Evolutionary conservation across 1,284 basidiomycete species (phyloP).

Genomic region (Fomitopsis betulina): DNA sequence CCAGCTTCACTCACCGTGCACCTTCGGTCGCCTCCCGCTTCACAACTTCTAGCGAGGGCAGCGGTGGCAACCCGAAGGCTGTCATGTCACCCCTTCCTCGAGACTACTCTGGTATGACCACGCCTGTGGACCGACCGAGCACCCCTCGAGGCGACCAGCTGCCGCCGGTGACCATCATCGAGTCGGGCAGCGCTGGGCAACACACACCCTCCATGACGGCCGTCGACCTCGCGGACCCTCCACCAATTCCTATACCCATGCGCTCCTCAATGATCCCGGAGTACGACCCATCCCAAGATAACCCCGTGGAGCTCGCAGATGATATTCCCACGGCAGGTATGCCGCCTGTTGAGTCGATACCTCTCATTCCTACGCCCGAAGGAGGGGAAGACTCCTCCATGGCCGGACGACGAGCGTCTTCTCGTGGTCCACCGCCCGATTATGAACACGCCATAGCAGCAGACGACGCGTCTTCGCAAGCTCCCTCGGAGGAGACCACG

Average conservation of each 20-base stretch:
- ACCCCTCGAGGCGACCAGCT: conserved; percentile 10
- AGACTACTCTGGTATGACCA: conserved; percentile 23
- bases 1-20: neutral
- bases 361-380: conserved; percentile 6
- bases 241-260: conserved; percentile 21
- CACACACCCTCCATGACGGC: conserved; percentile 12
- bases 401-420: conserved; percentile 8
- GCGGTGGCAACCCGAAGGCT: neutral
- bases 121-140: conserved; percentile 15
- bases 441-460: conserved; percentile 15
- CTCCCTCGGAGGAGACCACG: conserved; percentile 18
- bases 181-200: conserved; percentile 9
- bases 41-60: conserved; percentile 1
- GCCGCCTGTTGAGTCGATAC: conserved; percentile 16
- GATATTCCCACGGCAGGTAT: conserved; percentile 16
- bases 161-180: conserved; percentile 19
- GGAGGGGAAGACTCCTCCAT: conserved; percentile 1
- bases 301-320: conserved; percentile 21
- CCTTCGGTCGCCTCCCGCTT: conserved; percentile 3
- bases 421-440: conserved; percentile 18
- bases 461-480: neutral
- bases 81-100: conserved; percentile 1
- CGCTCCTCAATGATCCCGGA: conserved; percentile 10
- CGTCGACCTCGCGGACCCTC: conserved; percentile 13
- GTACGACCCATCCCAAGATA: conserved; percentile 16